Evolutionary conservation across 2,329 filamentous ascomycete genomes (phyloP).

Genomic region (Aspergillus texensis): DNA sequence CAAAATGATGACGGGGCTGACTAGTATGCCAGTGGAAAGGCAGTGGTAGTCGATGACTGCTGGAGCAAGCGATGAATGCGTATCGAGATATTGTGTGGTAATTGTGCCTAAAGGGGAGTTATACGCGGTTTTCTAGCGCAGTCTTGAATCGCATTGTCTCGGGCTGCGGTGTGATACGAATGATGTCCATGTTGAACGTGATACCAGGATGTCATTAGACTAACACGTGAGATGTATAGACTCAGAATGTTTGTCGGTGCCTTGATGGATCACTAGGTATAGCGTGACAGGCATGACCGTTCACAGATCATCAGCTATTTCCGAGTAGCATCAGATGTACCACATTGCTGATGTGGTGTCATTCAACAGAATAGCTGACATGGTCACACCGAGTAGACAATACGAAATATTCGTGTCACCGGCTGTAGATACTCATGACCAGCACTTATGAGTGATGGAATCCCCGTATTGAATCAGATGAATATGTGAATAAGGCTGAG

Average conservation of each 20-base stretch:
- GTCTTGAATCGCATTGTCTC: too few species aligned
- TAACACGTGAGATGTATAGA: neutral
- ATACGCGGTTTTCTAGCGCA: too few species aligned
- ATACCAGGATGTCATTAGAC: neutral
- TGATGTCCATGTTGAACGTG: neutral
- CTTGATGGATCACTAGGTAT: neutral
- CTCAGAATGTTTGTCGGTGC: neutral
- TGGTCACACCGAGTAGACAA: neutral
- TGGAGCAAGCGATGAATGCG: too few species aligned
- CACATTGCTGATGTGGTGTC: neutral
- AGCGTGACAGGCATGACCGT: neutral
- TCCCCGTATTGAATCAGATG: neutral
- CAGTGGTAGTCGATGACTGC: too few species aligned
- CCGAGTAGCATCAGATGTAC: neutral
- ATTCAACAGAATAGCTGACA: neutral
- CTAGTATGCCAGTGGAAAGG: too few species aligned
- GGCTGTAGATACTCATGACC: neutral
- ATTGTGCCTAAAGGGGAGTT: too few species aligned
- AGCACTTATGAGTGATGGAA: neutral
- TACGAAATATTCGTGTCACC: neutral
- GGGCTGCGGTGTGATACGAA: neutral
- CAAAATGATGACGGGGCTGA: neutral
- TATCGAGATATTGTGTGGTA: too few species aligned
- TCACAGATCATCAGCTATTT: neutral
- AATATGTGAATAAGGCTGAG: neutral